Base-by-base conservation (phyloP, 257 asterid genomes). In the Jaltomata sinuosa region DNA sequence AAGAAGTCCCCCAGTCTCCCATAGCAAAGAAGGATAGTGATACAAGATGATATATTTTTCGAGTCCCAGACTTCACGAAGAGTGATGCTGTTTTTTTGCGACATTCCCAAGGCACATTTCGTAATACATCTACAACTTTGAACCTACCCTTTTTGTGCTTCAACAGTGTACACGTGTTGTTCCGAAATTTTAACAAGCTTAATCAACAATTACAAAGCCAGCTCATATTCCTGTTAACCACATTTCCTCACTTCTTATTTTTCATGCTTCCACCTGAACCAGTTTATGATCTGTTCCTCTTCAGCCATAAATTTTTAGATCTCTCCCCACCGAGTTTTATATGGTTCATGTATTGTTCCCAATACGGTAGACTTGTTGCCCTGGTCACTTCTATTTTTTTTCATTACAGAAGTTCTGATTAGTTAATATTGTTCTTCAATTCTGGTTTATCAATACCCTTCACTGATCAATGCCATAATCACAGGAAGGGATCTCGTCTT, bases 401-500 rank as follows among this genome's bases (percentile, higher is more conserved):
- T 53, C 18, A 29, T 22, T 71, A 22, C 29, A 40, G 16, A 71
- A n/a, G 29, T 83, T 78, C 53, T 49, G 42, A 47, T n/a, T 69
- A 27, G 50, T 80, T 21, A 65, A 11, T 45, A 21, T 27, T 31
- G 52, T 74, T 34, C 76, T 52, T 85, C 62, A 81, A 83, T 40
- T 59, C 68, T 86, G 74, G 27, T 54, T 49, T 27, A 77, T 49
- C 42, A 49, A 52, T 74, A 45, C 22, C 81, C 40, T 77, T 77
- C 59, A 77, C 49, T 77, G 78, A 62, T 38, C 83, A 79, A 77
- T 83, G 76, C 62, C 84, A 32, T 87, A 78, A 62, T 89, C 90
- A 50, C 91, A 97, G 98, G 91, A 97, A 97, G 89, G 99, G 99
- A 45, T 97, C 98, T 85, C 93, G 99, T 67, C 97, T 94, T 78